Evolutionary conservation across 768 basidiomycete species (phyloP).

Genomic region (Antrodiella citrinella): DNA sequence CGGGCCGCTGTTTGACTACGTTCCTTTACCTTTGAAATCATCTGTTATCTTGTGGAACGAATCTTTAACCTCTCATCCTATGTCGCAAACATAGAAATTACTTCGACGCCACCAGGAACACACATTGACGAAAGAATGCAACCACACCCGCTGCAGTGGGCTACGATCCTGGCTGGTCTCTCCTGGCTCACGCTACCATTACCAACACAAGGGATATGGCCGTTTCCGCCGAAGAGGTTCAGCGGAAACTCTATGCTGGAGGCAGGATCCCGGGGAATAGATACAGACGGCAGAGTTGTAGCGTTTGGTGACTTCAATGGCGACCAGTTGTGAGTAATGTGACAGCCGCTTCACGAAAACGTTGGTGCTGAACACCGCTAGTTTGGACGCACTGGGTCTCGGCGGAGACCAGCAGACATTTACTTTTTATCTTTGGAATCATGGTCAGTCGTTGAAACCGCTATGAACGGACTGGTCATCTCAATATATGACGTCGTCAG

Average conservation of each 20-base stretch:
- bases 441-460: slow-evolving; percentile 60
- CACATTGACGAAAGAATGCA: background rate
- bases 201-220: slow-evolving; percentile 47
- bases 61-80: too few species aligned
- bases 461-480: too few species aligned
- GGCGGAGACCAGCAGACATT: slow-evolving; percentile 69
- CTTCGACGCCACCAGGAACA: too few species aligned
- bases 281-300: slow-evolving; percentile 62
- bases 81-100: too few species aligned
- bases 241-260: slow-evolving; percentile 71
- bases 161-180: background rate
- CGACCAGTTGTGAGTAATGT: slow-evolving; percentile 75
- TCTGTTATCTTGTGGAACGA: too few species aligned
- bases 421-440: slow-evolving; percentile 75
- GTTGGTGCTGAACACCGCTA: slow-evolving; percentile 21
- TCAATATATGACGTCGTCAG: slow-evolving; percentile 26
- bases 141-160: too few species aligned
- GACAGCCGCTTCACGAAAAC: background rate
- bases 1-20: too few species aligned
- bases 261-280: slow-evolving; percentile 75
- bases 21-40: too few species aligned
- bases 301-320: slow-evolving; percentile 96
- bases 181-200: background rate
- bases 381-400: slow-evolving; percentile 76
- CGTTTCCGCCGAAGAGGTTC: slow-evolving; percentile 83